Base-by-base conservation (phyloP, 768 basidiomycete genomes). In the Russula vinacea region DNA sequence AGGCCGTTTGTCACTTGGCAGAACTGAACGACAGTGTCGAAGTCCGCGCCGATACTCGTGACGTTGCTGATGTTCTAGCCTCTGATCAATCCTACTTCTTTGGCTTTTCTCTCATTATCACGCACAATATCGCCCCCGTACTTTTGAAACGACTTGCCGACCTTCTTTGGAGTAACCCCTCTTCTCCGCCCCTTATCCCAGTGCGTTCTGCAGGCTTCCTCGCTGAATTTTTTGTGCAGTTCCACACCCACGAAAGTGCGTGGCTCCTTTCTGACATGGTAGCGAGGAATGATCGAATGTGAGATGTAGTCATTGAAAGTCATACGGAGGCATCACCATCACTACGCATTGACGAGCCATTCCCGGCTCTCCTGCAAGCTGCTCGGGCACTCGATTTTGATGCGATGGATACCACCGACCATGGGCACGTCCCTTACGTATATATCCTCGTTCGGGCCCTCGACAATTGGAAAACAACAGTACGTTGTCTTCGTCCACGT, bases 11-110 rank as follows among this genome's bases (percentile, higher is more conserved):
- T 19, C 79, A 89, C 56, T 80, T 98, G 13, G 72, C 78, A 5
- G 97, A 98, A 75, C 84, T 99, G 51, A 99, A 99, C 74, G 89
- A 92, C 5, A 80, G 85, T 62, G 97, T 97, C 5, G 79, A 87
- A 58, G 92, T 91, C 2, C 70, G 74, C 49, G 84, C 89, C 3
- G 83, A 89, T 67, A 77, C 79, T 14, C 75, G 82, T 70, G 77
- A 79, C 60, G 74, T 92, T 55, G 75, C 83, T 14, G 76, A 82
- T 26, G 76, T 94, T 17, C 76, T 97, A 58, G 79, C 81, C 13
- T 70, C 76, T 11, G 76, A 87, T 56, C 80, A 82, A 0, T 76
- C 74, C 0, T 88, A 81, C 71, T 74, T 92, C 58, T 72, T 78
- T 11, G 79, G 81, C 5, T 95, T 88, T 73, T 86, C 89, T 16